Conservation (phyloP, 2,329 filamentous ascomycete species). For the Penicillium sp. region DNA sequence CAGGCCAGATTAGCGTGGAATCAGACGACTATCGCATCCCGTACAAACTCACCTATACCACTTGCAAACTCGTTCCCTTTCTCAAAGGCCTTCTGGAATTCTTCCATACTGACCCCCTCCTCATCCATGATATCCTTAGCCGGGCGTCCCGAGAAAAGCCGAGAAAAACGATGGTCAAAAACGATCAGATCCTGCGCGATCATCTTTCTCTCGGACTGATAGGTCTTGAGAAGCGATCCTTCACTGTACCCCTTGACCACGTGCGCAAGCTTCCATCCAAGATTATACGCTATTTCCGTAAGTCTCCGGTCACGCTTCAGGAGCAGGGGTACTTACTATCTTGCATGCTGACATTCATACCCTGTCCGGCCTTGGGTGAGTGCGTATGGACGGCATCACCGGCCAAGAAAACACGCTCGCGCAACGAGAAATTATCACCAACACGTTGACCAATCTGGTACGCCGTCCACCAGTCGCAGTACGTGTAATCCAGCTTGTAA, state of each 20-base stretch:
- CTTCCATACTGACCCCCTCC: constrained; percentile 60
- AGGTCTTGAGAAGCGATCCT: constrained; percentile 50
- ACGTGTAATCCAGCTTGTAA: constrained; percentile 63
- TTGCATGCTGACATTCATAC: constrained; percentile 72
- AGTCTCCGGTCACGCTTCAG: neutral
- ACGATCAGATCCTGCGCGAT: constrained; percentile 66
- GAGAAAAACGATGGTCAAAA: constrained; percentile 59
- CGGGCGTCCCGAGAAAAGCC: constrained; percentile 57
- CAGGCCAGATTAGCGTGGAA: constrained; percentile 8
- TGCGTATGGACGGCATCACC: constrained; percentile 64
- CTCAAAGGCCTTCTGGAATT: constrained; percentile 61
- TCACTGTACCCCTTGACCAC: constrained; percentile 47
- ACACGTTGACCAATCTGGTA: constrained; percentile 69
- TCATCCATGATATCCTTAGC: constrained; percentile 60
- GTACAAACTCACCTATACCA: constrained; percentile 44
- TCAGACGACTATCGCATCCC: neutral
- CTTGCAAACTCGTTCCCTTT: constrained; percentile 61
- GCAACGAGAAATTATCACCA: constrained; percentile 55
- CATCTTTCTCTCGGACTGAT: constrained; percentile 53
- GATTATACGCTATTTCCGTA: constrained; percentile 44
- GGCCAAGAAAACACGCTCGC: constrained; percentile 64
- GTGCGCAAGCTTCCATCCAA: constrained; percentile 57
- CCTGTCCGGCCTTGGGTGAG: constrained; percentile 48
- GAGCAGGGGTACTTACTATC: constrained; percentile 42
- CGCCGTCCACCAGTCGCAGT: constrained; percentile 67